These are phyloP conservation scores for Lipomyces sp. DNA, from an alignment of 805 yeast species.

Conservation along the genomic window DNA sequence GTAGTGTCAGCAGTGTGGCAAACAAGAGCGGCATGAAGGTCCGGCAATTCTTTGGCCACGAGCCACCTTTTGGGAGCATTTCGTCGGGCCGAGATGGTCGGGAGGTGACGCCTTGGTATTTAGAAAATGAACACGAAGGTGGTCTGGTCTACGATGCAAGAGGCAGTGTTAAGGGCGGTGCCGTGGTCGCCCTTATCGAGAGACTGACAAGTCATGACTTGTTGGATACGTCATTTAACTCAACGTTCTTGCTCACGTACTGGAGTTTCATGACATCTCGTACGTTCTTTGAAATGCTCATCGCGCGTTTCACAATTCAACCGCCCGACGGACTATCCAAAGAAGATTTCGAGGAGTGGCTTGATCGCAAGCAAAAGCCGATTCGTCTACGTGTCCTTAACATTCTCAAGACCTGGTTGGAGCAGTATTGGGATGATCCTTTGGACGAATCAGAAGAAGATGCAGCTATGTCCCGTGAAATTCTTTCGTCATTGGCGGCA, in stretches of 20 bases:
- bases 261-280: slow-evolving; percentile 72
- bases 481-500: slow-evolving; percentile 21
- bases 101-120: slow-evolving; percentile 53
- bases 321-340: slow-evolving; percentile 89
- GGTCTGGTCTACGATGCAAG: slow-evolving; percentile 62
- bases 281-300: slow-evolving; percentile 62
- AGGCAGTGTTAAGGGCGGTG: slow-evolving; percentile 78
- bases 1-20: not conserved
- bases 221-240: slow-evolving; percentile 64
- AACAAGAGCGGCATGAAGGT: slow-evolving; percentile 30
- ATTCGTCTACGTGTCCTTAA: slow-evolving; percentile 67
- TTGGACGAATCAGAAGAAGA: slow-evolving; percentile 47
- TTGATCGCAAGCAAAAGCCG: slow-evolving; percentile 67
- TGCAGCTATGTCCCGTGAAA: slow-evolving; percentile 16
- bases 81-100: slow-evolving; percentile 11
- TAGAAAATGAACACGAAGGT: slow-evolving; percentile 58
- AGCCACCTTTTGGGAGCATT: slow-evolving; percentile 23
- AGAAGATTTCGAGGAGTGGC: slow-evolving; percentile 80
- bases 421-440: slow-evolving; percentile 70
- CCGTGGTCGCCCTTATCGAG: slow-evolving; percentile 70
- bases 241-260: slow-evolving; percentile 75
- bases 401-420: slow-evolving; percentile 66
- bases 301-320: slow-evolving; percentile 66
- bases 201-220: slow-evolving; percentile 75
- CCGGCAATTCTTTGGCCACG: slow-evolving; percentile 29